A percentile compares a stretch with the other conserved stretches of the same genome.
Conservation (phyloP, 345 rosid species). For the Eutrema japonicum region DNA sequence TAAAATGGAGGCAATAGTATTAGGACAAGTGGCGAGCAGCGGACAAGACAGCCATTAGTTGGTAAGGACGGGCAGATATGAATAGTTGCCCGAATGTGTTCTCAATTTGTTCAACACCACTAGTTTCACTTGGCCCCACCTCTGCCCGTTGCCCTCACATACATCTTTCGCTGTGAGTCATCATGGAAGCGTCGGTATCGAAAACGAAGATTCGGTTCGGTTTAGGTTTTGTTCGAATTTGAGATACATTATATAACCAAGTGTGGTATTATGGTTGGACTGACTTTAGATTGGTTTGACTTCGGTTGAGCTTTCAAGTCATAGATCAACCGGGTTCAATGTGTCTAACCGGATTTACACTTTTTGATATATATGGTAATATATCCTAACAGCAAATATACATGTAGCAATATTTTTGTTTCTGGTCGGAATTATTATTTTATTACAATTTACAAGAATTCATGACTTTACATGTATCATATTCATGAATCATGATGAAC, state of each 20-base stretch:
- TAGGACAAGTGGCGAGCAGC: conserved; percentile 36
- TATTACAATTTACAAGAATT: too few species aligned
- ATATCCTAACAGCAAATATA: too few species aligned
- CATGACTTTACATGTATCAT: too few species aligned
- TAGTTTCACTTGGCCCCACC: conserved; percentile 20
- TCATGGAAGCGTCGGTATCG: conserved; percentile 32
- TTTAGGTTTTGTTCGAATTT: conserved; percentile 20
- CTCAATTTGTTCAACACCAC: conserved; percentile 29
- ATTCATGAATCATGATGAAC: too few species aligned
- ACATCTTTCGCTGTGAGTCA: conserved; percentile 31
- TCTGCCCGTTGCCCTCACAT: conserved; percentile 40
- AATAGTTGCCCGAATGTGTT: conserved; percentile 41
- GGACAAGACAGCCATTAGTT: conserved; percentile 24
- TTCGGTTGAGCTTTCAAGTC: not conserved
- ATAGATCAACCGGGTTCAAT: too few species aligned
- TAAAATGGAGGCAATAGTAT: not conserved
- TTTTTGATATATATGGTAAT: too few species aligned
- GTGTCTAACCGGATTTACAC: too few species aligned
- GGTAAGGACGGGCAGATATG: conserved; percentile 42
- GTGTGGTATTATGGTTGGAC: not conserved
- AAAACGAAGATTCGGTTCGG: conserved; percentile 25
- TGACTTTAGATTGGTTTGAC: conserved; percentile 2
- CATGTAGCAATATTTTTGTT: too few species aligned
- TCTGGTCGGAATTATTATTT: too few species aligned
- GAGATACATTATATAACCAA: conserved; percentile 22